Evolutionary conservation across 2,329 filamentous ascomycete species (phyloP).

Genomic region (Sarocladium brachiariae): DNA sequence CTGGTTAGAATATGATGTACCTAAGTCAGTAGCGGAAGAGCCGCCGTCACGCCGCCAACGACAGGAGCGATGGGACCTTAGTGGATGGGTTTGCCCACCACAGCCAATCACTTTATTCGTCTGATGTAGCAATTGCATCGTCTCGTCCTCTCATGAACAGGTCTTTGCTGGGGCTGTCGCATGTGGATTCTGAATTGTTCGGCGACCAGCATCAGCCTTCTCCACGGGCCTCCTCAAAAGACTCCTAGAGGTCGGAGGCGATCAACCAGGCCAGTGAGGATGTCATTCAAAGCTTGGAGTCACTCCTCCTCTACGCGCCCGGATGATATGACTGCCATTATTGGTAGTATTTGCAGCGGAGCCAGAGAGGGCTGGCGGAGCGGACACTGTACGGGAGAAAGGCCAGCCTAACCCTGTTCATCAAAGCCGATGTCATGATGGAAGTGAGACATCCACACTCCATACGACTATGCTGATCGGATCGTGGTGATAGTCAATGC

Average conservation of each 20-base stretch:
- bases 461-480: no score
- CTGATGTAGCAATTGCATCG: no score
- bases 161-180: no score
- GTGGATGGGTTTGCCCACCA: neutral
- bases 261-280: neutral
- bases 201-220: no score
- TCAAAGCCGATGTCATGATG: neutral
- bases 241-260: neutral
- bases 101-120: neutral
- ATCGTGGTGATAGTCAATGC: no score
- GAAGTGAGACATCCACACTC: no score
- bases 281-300: constrained; percentile 3
- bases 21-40: constrained; percentile 6
- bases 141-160: no score
- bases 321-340: neutral
- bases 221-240: neutral
- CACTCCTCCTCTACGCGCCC: neutral
- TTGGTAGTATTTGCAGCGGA: constrained; percentile 1
- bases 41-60: constrained; percentile 6
- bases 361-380: constrained; percentile 2
- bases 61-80: constrained; percentile 6
- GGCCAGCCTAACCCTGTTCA: neutral
- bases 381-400: neutral
- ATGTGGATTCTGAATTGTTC: no score
- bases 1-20: neutral